A percentile compares a stretch with the other conserved stretches of the same genome.
Conservation (phyloP, 2,329 filamentous ascomycete species). For the Grosmannia penicillata region DNA sequence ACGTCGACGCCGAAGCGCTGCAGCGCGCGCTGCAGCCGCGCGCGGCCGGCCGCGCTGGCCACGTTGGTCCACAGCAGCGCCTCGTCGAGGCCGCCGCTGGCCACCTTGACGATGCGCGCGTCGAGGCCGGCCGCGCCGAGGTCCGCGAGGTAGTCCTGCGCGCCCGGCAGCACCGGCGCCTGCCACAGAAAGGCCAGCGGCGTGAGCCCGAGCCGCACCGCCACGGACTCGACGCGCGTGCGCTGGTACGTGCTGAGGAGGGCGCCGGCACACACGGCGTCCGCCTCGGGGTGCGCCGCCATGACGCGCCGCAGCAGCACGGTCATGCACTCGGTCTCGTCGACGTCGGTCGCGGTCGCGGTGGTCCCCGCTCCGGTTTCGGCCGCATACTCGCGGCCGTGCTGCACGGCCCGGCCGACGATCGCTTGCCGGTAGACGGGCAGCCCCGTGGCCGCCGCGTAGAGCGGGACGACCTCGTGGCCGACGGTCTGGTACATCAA, state of each 20-base stretch:
- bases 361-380: slow-evolving; percentile 8
- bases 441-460: slow-evolving; percentile 61
- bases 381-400: slow-evolving; percentile 51
- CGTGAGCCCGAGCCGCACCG: slow-evolving; percentile 63
- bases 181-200: slow-evolving; percentile 89
- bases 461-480: slow-evolving; percentile 73
- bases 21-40: slow-evolving; percentile 36
- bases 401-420: slow-evolving; percentile 53
- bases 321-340: slow-evolving; percentile 83
- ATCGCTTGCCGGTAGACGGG: slow-evolving; percentile 77
- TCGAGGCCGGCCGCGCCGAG: slow-evolving; percentile 69
- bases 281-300: slow-evolving; percentile 58
- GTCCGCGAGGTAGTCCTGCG: slow-evolving; percentile 42
- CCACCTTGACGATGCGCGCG: slow-evolving; percentile 88
- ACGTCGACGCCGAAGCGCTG: slow-evolving; percentile 45
- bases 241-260: slow-evolving; percentile 94
- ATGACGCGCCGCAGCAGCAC: slow-evolving; percentile 57
- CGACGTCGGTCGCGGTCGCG: slow-evolving; percentile 20
- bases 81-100: slow-evolving; percentile 76
- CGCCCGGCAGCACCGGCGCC: slow-evolving; percentile 56
- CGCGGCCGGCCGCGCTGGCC: slow-evolving; percentile 35
- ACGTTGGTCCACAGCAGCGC: slow-evolving; percentile 70
- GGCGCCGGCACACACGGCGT: slow-evolving; percentile 79
- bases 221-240: slow-evolving; percentile 86
- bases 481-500: slow-evolving; percentile 99